Evolutionary conservation across 2,329 filamentous ascomycete species (phyloP), one percentile per base, ranked within the genome.

Genomic region (Botrytis tulipae): DNA sequence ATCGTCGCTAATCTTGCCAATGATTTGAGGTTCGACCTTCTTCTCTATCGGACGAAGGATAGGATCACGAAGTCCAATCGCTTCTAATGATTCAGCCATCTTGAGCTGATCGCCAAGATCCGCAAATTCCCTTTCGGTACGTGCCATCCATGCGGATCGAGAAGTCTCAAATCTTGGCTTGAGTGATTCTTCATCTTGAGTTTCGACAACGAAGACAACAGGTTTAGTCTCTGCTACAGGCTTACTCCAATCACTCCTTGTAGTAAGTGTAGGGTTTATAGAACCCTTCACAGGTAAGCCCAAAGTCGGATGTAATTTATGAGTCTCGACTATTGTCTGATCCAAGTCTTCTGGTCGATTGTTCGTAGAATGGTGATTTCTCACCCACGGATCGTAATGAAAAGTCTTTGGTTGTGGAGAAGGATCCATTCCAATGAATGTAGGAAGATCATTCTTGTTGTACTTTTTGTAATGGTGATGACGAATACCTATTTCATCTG

Each of bases 401-500:
- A 81, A 77, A 25, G 76, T 76, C 44, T 76, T 76, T 4, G 77
- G 78, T 35, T 79, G 78, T 16, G 79, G 77, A 70, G 75, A 73
- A 44, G 74, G 65, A 65, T 79, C 79, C 68, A 76, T 76, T 18
- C 79, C 79, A 44, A 79, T 68, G 32, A 77, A 79, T 35, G 75
- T 74, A 29, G 66, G 69, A 35, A 75, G 72, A 37, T 78, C 74
- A n/a, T 77, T 78, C 60, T 73, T 73, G 57, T 76, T 75, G 66
- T 76, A 75, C 59, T 75, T 75, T 48, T 77, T 75, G 46, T 76
- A 72, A 40, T 77, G 70, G 57, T 78, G 77, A n/a, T 76, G 75
- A 57, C 79, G 74, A 54, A 79, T 72, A 46, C 80, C 80, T 74
- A 81, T 81, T 54, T 81, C 80, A 71, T 77, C 68, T 9, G 76